Evolutionary conservation across 2,329 filamentous ascomycete species (phyloP), one percentile per base, ranked within the genome.

Genomic region (Zopfia rhizophila): DNA sequence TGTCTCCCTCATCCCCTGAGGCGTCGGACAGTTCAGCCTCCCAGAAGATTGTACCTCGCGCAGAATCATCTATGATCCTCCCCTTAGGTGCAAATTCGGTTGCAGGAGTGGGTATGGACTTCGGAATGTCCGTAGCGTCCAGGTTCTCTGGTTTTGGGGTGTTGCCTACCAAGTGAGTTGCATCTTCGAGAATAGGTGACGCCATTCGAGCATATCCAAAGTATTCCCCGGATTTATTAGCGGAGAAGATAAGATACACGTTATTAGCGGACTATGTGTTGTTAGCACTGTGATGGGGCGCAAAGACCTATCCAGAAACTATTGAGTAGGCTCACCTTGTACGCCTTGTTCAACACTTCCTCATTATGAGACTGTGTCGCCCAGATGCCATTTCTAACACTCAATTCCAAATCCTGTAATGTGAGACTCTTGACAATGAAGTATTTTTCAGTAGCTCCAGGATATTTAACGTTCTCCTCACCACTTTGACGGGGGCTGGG

Each of bases 11-110:
- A 14, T 75, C 75, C 7, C 73, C 78, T 31, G 76, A 76, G 17
- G 72, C 67, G 14, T 85, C 85, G 0, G 83, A 82, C 22, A 78
- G 72, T 37, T 93, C 87, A 5, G 87, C 87, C 69, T 97, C 93
- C 93, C 93, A 97, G 63, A 97, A 97, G 28, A 97, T 96, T 0
- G 92, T 97, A 0, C 93, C 93, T n/a, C 93, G 83, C 1, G 90
- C 88, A 3, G 90, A 92, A 67, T 97, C 93, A 62, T 96, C 91
- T 33, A 97, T 93, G 47, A 97, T 95, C 42, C 86, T 85, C 17
- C 93, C 93, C 61, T 83, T 87, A 0, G 92, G 92, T 3, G 89
- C 88, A 38, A 81, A 87, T 35, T 89, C 85, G 0, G 88, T 95
- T 13, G 90, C 85, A 45, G 88, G 84, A 16, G 91, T 96, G 0